Conservation (phyloP, 495 filamentous ascomycete species). For the Pseudoneurospora amorphoporcata region DNA sequence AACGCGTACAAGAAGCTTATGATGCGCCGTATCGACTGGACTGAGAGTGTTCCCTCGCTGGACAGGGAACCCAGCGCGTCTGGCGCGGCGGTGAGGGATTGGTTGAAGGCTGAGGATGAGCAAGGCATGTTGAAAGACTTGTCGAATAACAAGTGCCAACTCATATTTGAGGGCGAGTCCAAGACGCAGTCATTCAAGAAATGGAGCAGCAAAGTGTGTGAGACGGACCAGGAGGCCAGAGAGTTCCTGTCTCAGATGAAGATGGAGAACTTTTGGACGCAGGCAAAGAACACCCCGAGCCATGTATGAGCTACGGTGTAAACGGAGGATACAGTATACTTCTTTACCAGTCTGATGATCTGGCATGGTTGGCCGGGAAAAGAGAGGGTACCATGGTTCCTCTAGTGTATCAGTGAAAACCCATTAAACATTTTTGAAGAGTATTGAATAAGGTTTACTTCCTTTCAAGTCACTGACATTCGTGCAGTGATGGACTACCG, state of each 20-base stretch:
- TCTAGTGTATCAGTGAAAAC: background rate
- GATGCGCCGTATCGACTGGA: constrained; percentile 89
- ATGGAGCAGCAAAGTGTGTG: constrained; percentile 77
- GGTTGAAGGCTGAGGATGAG: constrained; percentile 70
- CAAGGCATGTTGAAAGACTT: constrained; percentile 72
- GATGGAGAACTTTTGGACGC: constrained; percentile 94
- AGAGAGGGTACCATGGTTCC: background rate
- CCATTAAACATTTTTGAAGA: background rate
- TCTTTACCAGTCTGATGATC: background rate
- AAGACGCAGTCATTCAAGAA: constrained; percentile 69
- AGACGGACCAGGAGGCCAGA: constrained; percentile 79
- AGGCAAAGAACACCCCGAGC: constrained; percentile 53
- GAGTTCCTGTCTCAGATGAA: constrained; percentile 68
- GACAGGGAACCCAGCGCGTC: constrained; percentile 37
- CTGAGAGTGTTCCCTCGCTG: constrained; percentile 67
- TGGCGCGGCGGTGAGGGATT: constrained; percentile 44
- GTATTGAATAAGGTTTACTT: background rate
- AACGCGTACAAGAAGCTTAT: constrained; percentile 76
- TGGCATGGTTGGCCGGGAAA: background rate
- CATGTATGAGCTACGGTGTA: background rate
- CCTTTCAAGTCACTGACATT: background rate
- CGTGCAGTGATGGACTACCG: background rate
- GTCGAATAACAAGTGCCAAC: constrained; percentile 61
- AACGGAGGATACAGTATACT: background rate
- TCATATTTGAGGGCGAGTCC: constrained; percentile 82